These are phyloP conservation scores for Chlorella sp. DNA, from an alignment of 139 green algal species.

Conservation along the genomic window DNA sequence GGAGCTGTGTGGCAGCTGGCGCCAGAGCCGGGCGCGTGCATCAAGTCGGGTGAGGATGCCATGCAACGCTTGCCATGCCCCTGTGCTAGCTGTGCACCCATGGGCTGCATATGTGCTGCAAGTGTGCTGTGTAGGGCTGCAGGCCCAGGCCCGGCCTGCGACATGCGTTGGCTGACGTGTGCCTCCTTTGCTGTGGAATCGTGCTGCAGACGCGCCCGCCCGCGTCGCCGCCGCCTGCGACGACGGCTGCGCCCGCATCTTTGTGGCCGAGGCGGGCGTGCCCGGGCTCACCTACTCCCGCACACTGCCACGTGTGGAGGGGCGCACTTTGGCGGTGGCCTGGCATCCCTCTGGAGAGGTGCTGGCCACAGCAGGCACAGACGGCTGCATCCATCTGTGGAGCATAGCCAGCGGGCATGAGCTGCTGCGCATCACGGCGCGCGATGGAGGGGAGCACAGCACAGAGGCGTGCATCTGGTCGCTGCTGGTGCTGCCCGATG, in stretches of 20 bases:
- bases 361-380: constrained; percentile 69
- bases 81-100: neutral
- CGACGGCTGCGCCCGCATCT: constrained; percentile 88
- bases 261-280: constrained; percentile 61
- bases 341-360: constrained; percentile 77
- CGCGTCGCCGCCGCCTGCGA: constrained; percentile 89
- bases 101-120: neutral
- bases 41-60: constrained; percentile 8
- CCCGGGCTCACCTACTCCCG: constrained; percentile 56
- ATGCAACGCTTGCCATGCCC: neutral
- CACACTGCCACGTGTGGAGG: constrained; percentile 66
- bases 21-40: constrained; percentile 52
- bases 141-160: too few relatives aligned
- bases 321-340: constrained; percentile 71
- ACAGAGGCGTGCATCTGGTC: constrained; percentile 81
- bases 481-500: constrained; percentile 80
- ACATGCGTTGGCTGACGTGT: neutral
- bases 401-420: constrained; percentile 64
- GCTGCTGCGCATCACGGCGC: constrained; percentile 77
- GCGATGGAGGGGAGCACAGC: constrained; percentile 10
- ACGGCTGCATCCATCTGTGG: constrained; percentile 80
- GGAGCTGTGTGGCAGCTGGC: constrained; percentile 88
- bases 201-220: neutral
- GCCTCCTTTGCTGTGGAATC: neutral
- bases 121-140: too few relatives aligned